phyloP scores from a whole-genome alignment of 441 rosid species.

The Croton laevigatus region DNA sequence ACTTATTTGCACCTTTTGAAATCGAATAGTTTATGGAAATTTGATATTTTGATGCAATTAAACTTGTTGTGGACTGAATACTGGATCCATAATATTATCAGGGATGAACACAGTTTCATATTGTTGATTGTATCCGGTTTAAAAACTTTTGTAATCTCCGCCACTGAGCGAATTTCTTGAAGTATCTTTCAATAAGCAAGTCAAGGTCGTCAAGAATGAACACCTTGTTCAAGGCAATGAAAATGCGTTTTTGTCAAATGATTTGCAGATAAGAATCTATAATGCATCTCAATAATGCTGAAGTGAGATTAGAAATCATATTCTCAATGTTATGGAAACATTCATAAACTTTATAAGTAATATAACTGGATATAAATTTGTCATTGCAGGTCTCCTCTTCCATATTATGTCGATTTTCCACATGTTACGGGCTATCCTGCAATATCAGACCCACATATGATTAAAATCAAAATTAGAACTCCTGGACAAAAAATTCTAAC shows the following conservation, averaged over 20 bases:
- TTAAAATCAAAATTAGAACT: slow-evolving; percentile 38
- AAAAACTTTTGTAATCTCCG: background rate
- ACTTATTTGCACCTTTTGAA: background rate
- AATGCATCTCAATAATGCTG: background rate
- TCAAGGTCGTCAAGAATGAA: background rate
- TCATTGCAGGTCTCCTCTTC: slow-evolving; percentile 62
- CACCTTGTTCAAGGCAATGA: background rate
- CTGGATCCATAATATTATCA: background rate
- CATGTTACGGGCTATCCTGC: slow-evolving; percentile 64
- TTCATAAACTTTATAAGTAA: background rate
- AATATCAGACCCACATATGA: slow-evolving; percentile 59
- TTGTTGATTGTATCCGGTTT: background rate
- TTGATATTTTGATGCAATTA: background rate
- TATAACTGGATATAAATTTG: slow-evolving; percentile 3
- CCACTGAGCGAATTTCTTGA: background rate
- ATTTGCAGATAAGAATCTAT: background rate
- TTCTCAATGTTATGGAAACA: background rate
- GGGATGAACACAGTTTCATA: background rate
- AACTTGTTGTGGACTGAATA: too few species aligned
- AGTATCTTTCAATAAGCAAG: background rate
- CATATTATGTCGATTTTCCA: slow-evolving; percentile 46
- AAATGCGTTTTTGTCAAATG: slow-evolving; percentile 3
- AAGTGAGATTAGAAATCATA: background rate
- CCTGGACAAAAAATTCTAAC: slow-evolving; percentile 37
- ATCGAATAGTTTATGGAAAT: background rate